Percentiles rank a stretch among this genome's conserved stretches.
Conservation (phyloP, 2,329 filamentous ascomycete genomes). For the Xylaria sp. region DNA sequence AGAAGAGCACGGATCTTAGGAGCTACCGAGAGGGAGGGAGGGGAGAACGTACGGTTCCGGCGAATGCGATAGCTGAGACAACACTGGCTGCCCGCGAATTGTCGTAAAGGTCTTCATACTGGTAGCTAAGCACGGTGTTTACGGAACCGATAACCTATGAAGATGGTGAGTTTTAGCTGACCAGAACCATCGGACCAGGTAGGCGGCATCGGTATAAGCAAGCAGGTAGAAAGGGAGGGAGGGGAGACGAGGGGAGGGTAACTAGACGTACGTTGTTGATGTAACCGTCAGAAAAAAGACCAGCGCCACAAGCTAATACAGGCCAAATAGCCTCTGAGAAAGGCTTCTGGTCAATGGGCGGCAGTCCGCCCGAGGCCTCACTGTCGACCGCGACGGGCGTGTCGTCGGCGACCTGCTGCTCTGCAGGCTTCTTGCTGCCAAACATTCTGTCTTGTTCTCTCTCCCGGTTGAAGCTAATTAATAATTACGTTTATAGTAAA, state of each 20-base stretch:
- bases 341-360: constrained; percentile 45
- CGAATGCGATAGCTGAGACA: constrained; percentile 85
- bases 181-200: constrained; percentile 31
- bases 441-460: constrained; percentile 36
- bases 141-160: constrained; percentile 85
- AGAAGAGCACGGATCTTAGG: neutral
- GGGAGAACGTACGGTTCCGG: constrained; percentile 66
- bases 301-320: constrained; percentile 87
- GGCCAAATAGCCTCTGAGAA: constrained; percentile 61
- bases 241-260: neutral
- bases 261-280: constrained; percentile 75
- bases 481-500: constrained; percentile 1
- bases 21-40: neutral
- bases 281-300: constrained; percentile 91
- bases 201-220: neutral
- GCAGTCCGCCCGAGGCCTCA: constrained; percentile 33
- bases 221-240: neutral
- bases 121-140: constrained; percentile 74
- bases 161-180: neutral
- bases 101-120: constrained; percentile 78
- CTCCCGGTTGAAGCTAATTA: constrained; percentile 8
- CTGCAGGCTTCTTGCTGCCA: constrained; percentile 39
- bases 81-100: constrained; percentile 76
- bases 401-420: constrained; percentile 33
- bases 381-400: constrained; percentile 27